A percentile compares a stretch with the other conserved stretches of the same genome.
Evolutionary conservation across 148 eudicot species (phyloP).

Genomic region (Chenopodium suecicum): DNA sequence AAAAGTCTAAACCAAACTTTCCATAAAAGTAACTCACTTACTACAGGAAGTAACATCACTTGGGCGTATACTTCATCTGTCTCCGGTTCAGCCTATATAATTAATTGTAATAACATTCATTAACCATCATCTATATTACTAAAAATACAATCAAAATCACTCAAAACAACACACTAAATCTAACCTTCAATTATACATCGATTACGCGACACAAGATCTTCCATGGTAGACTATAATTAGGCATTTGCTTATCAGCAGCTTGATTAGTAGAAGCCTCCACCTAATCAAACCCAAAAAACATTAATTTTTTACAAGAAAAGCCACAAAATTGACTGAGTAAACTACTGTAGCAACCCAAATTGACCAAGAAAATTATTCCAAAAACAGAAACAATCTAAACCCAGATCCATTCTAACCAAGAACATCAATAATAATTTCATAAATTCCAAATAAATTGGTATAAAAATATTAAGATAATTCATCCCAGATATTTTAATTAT

Average conservation of each 20-base stretch:
- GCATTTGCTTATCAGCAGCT: conserved; percentile 89
- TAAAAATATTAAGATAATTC: background rate
- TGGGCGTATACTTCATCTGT: conserved; percentile 98
- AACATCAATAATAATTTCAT: background rate
- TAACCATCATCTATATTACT: background rate
- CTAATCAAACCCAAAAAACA: conserved; percentile 33
- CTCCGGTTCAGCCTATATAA: conserved; percentile 78
- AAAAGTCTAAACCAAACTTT: background rate
- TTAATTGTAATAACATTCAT: background rate
- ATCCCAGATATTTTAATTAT: background rate
- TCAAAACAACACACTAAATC: background rate
- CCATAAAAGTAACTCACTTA: conserved; percentile 38
- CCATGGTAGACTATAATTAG: conserved; percentile 77
- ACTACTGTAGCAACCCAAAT: conserved; percentile 1
- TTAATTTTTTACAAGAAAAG: background rate
- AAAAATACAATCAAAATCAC: background rate
- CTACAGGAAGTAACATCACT: conserved; percentile 75
- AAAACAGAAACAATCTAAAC: conserved; percentile 4
- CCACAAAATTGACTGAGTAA: conserved; percentile 22
- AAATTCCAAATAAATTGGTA: background rate
- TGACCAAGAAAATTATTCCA: conserved; percentile 4
- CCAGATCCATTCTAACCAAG: background rate
- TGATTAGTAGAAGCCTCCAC: conserved; percentile 97
- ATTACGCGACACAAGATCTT: conserved; percentile 87
- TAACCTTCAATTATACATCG: conserved; percentile 71